Evolutionary conservation across 1,284 basidiomycete species (phyloP).

Genomic region (Cutaneotrichosporon sp.): DNA sequence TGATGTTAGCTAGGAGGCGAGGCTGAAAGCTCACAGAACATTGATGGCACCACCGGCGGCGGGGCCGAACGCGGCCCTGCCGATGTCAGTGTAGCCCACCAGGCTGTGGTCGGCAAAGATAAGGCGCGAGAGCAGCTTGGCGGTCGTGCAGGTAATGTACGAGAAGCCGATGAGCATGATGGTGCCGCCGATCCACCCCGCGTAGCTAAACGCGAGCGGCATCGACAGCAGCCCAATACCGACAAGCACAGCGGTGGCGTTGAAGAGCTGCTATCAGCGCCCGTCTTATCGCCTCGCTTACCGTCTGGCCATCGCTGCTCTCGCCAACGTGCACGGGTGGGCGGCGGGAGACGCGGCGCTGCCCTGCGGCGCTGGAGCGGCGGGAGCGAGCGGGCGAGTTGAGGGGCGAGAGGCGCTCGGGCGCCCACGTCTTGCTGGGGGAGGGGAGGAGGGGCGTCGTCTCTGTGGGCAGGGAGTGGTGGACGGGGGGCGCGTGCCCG

Average conservation of each 20-base stretch:
- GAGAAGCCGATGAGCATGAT: conserved; percentile 75
- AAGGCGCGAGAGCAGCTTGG: conserved; percentile 76
- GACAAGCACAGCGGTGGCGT: conserved; percentile 79
- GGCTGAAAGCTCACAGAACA: conserved; percentile 34
- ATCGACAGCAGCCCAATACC: conserved; percentile 90
- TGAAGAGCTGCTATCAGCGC: conserved; percentile 69
- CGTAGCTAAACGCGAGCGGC: conserved; percentile 81
- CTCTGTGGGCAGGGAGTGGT: not conserved
- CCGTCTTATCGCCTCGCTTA: conserved; percentile 48
- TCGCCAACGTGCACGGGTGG: conserved; percentile 48
- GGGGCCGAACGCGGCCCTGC: conserved; percentile 79
- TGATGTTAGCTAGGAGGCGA: conserved; percentile 18
- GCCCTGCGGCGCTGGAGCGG: conserved; percentile 3
- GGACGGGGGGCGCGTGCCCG: not conserved
- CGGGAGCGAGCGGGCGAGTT: conserved; percentile 3
- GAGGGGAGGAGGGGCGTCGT: not conserved
- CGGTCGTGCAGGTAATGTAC: conserved; percentile 79
- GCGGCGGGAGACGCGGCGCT: not conserved
- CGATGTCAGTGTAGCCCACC: conserved; percentile 85
- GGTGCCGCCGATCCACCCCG: conserved; percentile 80
- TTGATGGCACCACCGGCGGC: conserved; percentile 58
- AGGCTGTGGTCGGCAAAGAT: conserved; percentile 70
- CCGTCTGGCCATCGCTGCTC: conserved; percentile 82
- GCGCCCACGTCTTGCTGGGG: not conserved
- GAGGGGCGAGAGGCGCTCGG: conserved; percentile 12